These are phyloP conservation scores for Boechera stricta DNA, from an alignment of 345 rosid species.

Conservation along the genomic window DNA sequence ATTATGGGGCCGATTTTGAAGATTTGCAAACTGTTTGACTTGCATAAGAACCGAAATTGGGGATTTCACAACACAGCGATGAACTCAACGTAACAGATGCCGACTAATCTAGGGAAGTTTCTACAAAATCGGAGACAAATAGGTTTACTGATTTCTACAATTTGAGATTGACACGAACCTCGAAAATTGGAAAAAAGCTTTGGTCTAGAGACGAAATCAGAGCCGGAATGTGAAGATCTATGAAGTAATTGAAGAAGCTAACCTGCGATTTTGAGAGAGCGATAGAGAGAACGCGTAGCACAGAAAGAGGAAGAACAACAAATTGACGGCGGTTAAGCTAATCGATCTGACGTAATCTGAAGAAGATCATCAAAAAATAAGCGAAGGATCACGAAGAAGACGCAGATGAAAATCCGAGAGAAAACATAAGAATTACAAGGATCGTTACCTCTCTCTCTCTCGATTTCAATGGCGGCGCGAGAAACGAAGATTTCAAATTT, in stretches of 20 bases:
- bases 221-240: background rate
- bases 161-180: conserved; percentile 12
- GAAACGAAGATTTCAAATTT: conserved; percentile 34
- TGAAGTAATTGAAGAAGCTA: background rate
- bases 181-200: background rate
- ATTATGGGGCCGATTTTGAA: background rate
- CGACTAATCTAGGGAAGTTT: conserved; percentile 3
- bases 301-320: conserved; percentile 24
- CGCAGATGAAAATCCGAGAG: conserved; percentile 9
- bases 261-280: conserved; percentile 16
- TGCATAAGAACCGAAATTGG: conserved; percentile 1
- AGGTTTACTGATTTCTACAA: background rate
- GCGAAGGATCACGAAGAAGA: conserved; percentile 11
- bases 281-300: conserved; percentile 12
- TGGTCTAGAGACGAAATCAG: conserved; percentile 13
- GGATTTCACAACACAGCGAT: conserved; percentile 22
- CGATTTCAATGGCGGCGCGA: conserved; percentile 44
- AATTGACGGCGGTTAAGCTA: conserved; percentile 17
- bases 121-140: background rate
- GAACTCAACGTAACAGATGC: conserved; percentile 7
- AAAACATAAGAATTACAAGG: conserved; percentile 7
- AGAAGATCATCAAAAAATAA: background rate
- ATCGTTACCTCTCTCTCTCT: conserved; percentile 30
- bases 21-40: background rate
- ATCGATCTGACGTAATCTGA: conserved; percentile 18